phyloP scores from a whole-genome alignment of 139 green algal species.

The Asterochloris erici region DNA sequence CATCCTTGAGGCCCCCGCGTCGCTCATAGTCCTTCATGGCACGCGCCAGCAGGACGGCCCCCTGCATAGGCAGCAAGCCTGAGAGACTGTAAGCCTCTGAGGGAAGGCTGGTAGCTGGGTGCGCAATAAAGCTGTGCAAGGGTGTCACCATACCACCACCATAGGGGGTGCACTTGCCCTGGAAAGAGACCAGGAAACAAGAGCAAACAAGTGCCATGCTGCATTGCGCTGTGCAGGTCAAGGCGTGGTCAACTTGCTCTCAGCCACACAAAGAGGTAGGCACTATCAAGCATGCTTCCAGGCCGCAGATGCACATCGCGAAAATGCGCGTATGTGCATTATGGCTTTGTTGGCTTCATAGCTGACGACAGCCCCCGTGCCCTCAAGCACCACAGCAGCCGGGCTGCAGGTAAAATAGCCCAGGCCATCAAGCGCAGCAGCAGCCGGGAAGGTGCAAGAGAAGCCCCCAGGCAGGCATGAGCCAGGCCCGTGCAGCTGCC shows the following conservation, averaged over 20 bases:
- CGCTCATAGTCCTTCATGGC: constrained; percentile 80
- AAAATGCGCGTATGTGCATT: too few species aligned
- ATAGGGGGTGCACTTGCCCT: neutral
- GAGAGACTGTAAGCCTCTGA: neutral
- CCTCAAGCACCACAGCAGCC: too few species aligned
- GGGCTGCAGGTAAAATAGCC: too few species aligned
- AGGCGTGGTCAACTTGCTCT: too few species aligned
- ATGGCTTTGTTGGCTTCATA: too few species aligned
- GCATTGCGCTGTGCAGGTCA: too few species aligned
- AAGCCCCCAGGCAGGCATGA: neutral
- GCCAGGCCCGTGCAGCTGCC: neutral
- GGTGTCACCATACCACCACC: neutral
- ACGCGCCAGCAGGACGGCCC: constrained; percentile 53
- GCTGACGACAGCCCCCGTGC: too few species aligned
- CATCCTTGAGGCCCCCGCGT: constrained; percentile 38
- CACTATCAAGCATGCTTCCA: too few species aligned
- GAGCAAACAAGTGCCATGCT: neutral
- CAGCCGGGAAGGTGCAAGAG: neutral
- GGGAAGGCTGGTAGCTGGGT: too few species aligned
- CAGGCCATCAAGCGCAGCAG: neutral
- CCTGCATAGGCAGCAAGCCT: constrained; percentile 7
- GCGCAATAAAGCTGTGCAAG: neutral
- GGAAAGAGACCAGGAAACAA: neutral
- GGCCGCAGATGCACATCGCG: too few species aligned
- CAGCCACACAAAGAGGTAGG: too few species aligned